Evolutionary conservation across 2,329 filamentous ascomycete species (phyloP).

Genomic region (Colletotrichum scovillei): DNA sequence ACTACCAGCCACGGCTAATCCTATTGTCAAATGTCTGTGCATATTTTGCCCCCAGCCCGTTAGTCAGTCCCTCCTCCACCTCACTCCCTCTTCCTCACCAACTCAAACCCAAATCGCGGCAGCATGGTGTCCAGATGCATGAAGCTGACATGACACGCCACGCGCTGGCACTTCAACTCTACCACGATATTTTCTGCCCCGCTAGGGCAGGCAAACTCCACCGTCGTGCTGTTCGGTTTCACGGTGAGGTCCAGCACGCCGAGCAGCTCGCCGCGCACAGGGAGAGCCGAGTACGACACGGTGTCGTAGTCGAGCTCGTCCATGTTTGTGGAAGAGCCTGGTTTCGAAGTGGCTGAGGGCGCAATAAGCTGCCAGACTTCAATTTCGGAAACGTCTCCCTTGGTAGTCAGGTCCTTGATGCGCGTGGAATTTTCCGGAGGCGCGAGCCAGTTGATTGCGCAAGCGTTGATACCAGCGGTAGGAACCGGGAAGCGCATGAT

Average conservation of each 20-base stretch:
- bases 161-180: slow-evolving; percentile 20
- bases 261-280: slow-evolving; percentile 21
- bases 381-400: background rate
- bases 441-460: background rate
- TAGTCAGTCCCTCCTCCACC: too few relatives aligned
- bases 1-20: too few relatives aligned
- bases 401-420: background rate
- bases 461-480: background rate
- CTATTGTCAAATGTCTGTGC: too few relatives aligned
- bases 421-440: background rate
- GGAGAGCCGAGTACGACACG: slow-evolving; percentile 13
- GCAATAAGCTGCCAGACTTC: background rate
- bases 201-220: slow-evolving; percentile 5
- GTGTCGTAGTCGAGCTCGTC: slow-evolving; percentile 23
- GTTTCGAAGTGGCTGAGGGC: background rate
- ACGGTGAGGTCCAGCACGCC: slow-evolving; percentile 7
- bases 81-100: background rate
- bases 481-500: background rate
- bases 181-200: slow-evolving; percentile 5
- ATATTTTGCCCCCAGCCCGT: too few relatives aligned
- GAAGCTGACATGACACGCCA: slow-evolving; percentile 20
- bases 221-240: background rate
- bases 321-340: background rate
- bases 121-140: slow-evolving; percentile 13
- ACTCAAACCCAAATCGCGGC: slow-evolving; percentile 23